These are phyloP conservation scores for Saturnispora besseyi DNA, from an alignment of 805 yeast genomes.

Conservation along the genomic window DNA sequence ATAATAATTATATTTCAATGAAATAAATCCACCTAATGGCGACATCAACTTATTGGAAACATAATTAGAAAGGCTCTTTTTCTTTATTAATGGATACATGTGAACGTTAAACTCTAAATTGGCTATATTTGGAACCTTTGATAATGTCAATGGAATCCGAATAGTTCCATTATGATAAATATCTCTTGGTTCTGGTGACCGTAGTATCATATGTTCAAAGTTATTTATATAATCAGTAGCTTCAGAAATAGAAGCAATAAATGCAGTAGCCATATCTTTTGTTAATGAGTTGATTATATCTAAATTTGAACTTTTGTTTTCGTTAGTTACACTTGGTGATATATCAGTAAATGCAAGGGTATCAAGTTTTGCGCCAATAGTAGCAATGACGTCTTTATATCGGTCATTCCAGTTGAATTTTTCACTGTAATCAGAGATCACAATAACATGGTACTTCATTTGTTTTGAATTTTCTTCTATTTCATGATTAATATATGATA, in stretches of 20 bases:
- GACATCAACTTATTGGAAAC: conserved; percentile 5
- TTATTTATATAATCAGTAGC: conserved; percentile 5
- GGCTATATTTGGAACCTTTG: neutral
- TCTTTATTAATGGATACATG: conserved; percentile 11
- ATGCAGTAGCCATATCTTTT: neutral
- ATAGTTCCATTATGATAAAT: conserved; percentile 7
- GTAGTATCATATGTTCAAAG: conserved; percentile 1
- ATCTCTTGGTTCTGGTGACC: conserved; percentile 12
- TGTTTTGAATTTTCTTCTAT: neutral
- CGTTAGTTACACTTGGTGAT: neutral
- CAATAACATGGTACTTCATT: neutral
- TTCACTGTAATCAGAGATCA: neutral
- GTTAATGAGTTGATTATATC: neutral
- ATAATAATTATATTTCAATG: conserved; percentile 2
- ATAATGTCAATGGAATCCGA: conserved; percentile 1
- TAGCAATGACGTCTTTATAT: neutral
- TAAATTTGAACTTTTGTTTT: neutral
- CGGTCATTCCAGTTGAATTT: neutral
- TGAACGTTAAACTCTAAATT: conserved; percentile 8
- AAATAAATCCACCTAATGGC: neutral
- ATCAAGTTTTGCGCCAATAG: neutral
- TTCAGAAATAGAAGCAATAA: neutral
- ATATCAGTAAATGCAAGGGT: conserved; percentile 1
- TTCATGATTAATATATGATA: conserved; percentile 3
- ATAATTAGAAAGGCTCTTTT: conserved; percentile 5